Evolutionary conservation across 305 asterid genomes (phyloP).

Genomic region (Fraxinus latifolia): DNA sequence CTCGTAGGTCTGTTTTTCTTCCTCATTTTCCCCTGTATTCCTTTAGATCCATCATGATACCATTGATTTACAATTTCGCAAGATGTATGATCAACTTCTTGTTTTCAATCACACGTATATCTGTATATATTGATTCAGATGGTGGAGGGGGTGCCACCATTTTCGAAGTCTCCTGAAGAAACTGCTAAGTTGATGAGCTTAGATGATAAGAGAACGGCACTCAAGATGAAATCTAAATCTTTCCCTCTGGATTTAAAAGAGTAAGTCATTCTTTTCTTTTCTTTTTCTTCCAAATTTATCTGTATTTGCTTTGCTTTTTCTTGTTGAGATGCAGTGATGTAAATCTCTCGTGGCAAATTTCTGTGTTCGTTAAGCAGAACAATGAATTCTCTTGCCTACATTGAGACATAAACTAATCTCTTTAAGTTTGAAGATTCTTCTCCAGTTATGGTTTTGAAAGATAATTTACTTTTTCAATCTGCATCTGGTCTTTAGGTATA

Average conservation of each 20-base stretch:
- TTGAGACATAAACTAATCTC: not conserved
- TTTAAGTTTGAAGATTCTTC: not conserved
- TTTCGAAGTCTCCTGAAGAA: conserved; percentile 77
- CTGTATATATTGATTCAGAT: conserved; percentile 40
- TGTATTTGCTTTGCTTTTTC: not conserved
- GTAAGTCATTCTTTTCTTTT: conserved; percentile 42
- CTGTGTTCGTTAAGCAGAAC: not conserved
- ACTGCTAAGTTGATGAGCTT: conserved; percentile 56
- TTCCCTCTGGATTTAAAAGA: conserved; percentile 68
- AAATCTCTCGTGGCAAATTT: not conserved
- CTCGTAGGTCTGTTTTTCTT: not conserved
- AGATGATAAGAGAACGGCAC: conserved; percentile 71
- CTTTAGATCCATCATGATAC: not conserved
- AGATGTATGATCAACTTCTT: not conserved
- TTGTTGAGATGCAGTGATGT: not conserved
- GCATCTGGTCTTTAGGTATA: not conserved
- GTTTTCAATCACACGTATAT: not conserved
- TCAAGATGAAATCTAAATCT: conserved; percentile 76
- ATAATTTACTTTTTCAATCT: not conserved
- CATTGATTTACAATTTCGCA: not conserved
- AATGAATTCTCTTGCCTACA: not conserved
- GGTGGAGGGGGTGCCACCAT: conserved; percentile 80
- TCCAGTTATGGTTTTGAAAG: not conserved
- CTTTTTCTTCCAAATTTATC: not conserved
- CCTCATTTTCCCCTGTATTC: not conserved